Evolutionary conservation across 1,284 basidiomycete genomes (phyloP).

Genomic region (Puccinia hordei): DNA sequence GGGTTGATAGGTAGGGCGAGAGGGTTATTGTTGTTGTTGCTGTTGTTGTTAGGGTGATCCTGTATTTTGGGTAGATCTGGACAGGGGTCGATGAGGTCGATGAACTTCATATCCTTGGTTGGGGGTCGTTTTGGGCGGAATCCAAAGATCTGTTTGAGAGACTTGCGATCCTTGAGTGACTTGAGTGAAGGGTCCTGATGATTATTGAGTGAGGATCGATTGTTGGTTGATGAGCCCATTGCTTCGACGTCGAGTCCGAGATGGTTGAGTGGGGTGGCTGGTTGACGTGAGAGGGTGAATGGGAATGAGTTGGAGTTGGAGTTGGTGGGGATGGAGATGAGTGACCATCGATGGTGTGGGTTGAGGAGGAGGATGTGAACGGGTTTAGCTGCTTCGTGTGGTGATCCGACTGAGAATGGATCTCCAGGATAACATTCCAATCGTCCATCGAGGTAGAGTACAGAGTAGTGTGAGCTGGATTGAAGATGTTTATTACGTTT

Average conservation of each 20-base stretch:
- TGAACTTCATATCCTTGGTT: conserved; percentile 11
- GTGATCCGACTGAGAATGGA: conserved; percentile 38
- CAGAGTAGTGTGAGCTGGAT: background rate
- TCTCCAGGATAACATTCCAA: conserved; percentile 36
- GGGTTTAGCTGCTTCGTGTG: conserved; percentile 28
- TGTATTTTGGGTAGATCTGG: background rate
- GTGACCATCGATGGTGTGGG: background rate
- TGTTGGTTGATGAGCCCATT: conserved; percentile 10
- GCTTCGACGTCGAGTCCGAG: conserved; percentile 43
- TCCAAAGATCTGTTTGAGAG: conserved; percentile 24
- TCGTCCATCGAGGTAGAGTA: conserved; percentile 25
- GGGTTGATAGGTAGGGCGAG: background rate
- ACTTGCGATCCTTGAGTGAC: conserved; percentile 20
- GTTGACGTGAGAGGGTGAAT: conserved; percentile 19
- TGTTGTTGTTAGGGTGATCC: background rate
- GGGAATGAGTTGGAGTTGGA: background rate
- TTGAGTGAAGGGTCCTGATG: background rate
- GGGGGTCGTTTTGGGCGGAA: conserved; percentile 15
- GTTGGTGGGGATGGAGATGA: background rate
- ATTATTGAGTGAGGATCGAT: background rate
- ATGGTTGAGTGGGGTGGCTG: conserved; percentile 20
- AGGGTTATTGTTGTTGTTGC: too few species aligned
- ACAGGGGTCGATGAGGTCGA: conserved; percentile 6
- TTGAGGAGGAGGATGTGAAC: conserved; percentile 23
- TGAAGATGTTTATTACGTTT: background rate